A percentile compares a stretch with the other conserved stretches of the same genome.
These are phyloP conservation scores for Talaromyces marneffei DNA, from an alignment of 2,329 filamentous ascomycete genomes.

Conservation along the genomic window DNA sequence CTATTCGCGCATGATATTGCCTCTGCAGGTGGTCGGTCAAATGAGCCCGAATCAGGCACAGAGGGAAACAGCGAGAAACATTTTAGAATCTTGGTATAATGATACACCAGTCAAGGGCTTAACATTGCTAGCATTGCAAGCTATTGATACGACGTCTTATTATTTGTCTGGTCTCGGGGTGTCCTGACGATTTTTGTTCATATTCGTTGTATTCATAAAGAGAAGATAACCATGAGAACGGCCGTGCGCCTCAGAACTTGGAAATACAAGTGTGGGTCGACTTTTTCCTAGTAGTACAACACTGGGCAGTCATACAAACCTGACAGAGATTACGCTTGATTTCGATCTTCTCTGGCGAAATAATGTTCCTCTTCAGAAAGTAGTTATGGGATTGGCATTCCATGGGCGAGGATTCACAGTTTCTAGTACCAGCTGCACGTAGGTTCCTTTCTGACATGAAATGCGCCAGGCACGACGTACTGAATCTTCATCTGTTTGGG, in stretches of 20 bases:
- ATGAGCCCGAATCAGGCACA: background rate
- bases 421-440: too few relatives aligned
- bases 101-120: slow-evolving; percentile 7
- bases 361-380: too few relatives aligned
- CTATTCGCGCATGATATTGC: slow-evolving; percentile 9
- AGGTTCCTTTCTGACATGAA: too few relatives aligned
- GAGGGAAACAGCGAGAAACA: background rate
- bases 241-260: background rate
- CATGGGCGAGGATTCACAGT: too few relatives aligned
- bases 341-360: too few relatives aligned
- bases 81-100: slow-evolving; percentile 6
- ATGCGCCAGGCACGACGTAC: too few relatives aligned
- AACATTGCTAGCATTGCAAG: background rate
- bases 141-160: background rate
- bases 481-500: too few relatives aligned
- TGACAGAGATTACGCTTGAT: background rate
- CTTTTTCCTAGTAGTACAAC: background rate
- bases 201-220: background rate
- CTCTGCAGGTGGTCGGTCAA: slow-evolving; percentile 10
- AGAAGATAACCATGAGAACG: too few relatives aligned
- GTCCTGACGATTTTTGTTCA: background rate
- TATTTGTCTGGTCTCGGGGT: background rate
- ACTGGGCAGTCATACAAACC: background rate
- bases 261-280: background rate
- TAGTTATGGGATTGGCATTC: too few relatives aligned